These are phyloP conservation scores for Parastagonospora avenae DNA, from an alignment of 2,329 filamentous ascomycete species.

Conservation along the genomic window DNA sequence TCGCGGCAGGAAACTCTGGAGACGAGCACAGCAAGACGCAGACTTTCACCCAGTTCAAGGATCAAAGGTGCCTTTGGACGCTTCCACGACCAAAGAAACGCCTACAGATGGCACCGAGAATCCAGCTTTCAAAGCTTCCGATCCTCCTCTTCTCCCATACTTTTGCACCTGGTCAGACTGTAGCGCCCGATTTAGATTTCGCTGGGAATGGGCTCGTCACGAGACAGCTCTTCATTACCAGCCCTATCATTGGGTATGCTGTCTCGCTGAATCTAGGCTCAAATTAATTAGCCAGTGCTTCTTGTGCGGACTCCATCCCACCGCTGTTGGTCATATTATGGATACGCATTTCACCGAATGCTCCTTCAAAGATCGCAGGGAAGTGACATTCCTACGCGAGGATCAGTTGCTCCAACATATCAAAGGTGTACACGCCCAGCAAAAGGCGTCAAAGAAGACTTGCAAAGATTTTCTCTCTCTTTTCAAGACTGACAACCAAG, in stretches of 20 bases:
- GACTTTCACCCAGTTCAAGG: background rate
- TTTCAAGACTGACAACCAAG: background rate
- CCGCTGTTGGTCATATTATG: background rate
- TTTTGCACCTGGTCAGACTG: background rate
- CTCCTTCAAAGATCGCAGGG: background rate
- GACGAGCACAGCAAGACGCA: background rate
- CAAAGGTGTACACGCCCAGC: background rate
- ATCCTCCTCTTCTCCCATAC: background rate
- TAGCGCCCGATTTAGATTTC: background rate
- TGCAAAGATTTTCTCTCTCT: background rate
- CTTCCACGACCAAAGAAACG: no score
- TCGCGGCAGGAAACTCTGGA: background rate
- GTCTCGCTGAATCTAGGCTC: background rate
- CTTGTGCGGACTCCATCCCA: background rate
- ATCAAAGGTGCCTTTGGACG: no score
- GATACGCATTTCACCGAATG: slow-evolving; percentile 1
- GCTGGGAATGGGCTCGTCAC: slow-evolving; percentile 1
- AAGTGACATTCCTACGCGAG: slow-evolving; percentile 5
- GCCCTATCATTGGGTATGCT: slow-evolving; percentile 2
- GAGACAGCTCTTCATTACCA: slow-evolving; percentile 2
- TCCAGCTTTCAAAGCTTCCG: no score
- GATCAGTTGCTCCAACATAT: slow-evolving; percentile 13
- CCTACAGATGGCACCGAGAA: no score
- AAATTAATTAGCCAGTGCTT: background rate
- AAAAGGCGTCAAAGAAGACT: background rate